Evolutionary conservation across 306 rosid species (phyloP), one percentile per base, ranked within the genome.

Genomic region (Dalbergia cultrata): DNA sequence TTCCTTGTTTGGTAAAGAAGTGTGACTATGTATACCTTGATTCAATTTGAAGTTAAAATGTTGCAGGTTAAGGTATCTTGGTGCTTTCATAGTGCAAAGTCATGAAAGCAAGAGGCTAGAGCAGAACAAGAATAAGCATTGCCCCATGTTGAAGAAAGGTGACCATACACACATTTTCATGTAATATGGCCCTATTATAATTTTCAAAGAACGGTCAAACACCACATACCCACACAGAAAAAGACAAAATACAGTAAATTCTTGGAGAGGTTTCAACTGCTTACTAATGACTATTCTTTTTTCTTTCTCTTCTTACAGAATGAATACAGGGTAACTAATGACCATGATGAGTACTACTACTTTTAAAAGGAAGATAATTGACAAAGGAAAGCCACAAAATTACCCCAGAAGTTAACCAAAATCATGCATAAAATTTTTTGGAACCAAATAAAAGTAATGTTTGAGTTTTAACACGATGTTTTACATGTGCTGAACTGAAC

Each of bases 11-110:
- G 16, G 4, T n/a, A 2, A 37, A n/a, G 65, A 83, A 61, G 16
- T 72, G 37, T 43, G 59, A 4, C 43, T 13, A 22, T 41, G 43
- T 72, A 19, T 17, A 65, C 60, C 10, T 65, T 73, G 58, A 74
- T 58, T 31, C 47, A 13, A 56, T 74, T 39, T 64, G 17, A 72
- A 72, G 76, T 58, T 22, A 57, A 16, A 41, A 2, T 35, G 47
- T 10, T 68, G 17, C 21, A 41, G 19, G 69, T 59, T 31, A 68
- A 70, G 82, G 62, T 79, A 69, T 79, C 77, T 13, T 12, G 77
- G 14, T 59, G 71, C 83, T 70, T 70, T 70, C 72, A 49, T 47
- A 16, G 53, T 33, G 53, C 6, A 70, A 33, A 33, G 17, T 54
- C 53, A 47, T 58, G 53, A 14, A 57, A 43, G 11, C 34, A 5